Conservation (phyloP, 2,329 filamentous ascomycete genomes). For the Phyllosticta paracitricarpa region DNA sequence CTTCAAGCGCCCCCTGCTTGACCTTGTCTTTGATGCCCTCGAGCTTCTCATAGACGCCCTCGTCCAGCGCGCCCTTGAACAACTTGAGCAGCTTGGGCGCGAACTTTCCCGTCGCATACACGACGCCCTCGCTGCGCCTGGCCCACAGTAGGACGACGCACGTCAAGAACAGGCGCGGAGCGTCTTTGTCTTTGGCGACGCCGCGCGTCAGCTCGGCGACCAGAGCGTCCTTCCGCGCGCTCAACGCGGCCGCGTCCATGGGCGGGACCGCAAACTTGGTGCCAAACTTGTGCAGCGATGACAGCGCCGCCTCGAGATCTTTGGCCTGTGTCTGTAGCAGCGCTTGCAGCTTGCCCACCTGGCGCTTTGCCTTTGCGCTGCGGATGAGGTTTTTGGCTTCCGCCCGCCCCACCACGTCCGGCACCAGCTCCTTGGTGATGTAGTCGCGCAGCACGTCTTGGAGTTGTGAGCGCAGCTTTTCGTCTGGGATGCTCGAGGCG, state of each 20-base stretch:
- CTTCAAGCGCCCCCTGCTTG: not conserved
- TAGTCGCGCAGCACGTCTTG: conserved; percentile 22
- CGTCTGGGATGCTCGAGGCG: conserved; percentile 17
- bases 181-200: conserved; percentile 27
- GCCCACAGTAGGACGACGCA: conserved; percentile 25
- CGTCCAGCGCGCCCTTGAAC: conserved; percentile 17
- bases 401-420: conserved; percentile 23
- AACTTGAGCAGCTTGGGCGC: conserved; percentile 30
- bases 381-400: conserved; percentile 20
- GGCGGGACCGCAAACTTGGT: conserved; percentile 22
- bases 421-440: conserved; percentile 23
- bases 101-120: conserved; percentile 33
- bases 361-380: conserved; percentile 23
- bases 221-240: conserved; percentile 18
- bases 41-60: conserved; percentile 20
- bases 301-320: not conserved
- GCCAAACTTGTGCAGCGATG: conserved; percentile 22
- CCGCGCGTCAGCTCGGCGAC: conserved; percentile 24
- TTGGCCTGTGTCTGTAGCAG: conserved; percentile 12
- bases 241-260: conserved; percentile 8
- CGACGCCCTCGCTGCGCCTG: conserved; percentile 20
- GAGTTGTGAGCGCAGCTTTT: conserved; percentile 25
- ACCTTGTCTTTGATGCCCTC: conserved; percentile 27
- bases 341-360: conserved; percentile 20
- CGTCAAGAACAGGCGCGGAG: conserved; percentile 28